Base-by-base conservation (phyloP, 306 rosid genomes). In the Dryas octopetala region DNA sequence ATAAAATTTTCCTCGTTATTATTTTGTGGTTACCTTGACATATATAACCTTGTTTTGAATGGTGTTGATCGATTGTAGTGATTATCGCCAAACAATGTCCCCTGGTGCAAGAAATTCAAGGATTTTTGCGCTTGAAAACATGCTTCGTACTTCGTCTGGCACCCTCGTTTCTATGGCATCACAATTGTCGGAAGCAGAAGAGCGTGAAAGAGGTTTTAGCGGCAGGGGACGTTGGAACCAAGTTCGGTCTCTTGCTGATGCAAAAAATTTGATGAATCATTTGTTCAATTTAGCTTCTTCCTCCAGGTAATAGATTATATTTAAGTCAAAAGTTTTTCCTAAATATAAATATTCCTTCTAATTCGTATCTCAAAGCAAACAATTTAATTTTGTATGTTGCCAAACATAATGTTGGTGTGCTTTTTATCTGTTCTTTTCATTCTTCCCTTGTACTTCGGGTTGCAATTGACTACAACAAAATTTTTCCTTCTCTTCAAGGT, bases 191-290 rank as follows among this genome's bases (percentile, higher is more conserved):
- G 99, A 90, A 80, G 99, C 98, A 60, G 99, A 88, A 83, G 99
- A 96, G 85, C 89, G 96, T 4, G 99, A 89, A 62, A 87, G 99
- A 7, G 82, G 85, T 80, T 92, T 96, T 62, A 84, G 90, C 41
- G 97, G 99, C 79, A 86, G 91, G 77, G 99, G 96, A 41, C 98
- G 99, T 60, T 96, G 99, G 99, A 89, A 88, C 74, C 97, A 96
- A 78, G 90, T 92, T 48, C 93, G 99, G 16, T 84, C 96, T 51
- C 97, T 96, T 66, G 83, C 89, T 64, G 99, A 96, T 68, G 98
- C 99, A 74, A 96, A 92, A 79, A 92, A 87, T 82, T 74, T 96
- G 79, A 90, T 96, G 97, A 92, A 96, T 71, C 85, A 81, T 84
- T 85, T 96, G 80, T 92, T 96, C 86, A 86, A 96, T 78, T 74